Conservation (phyloP, 2,329 filamentous ascomycete species). For the Trichoderma aggressivum region DNA sequence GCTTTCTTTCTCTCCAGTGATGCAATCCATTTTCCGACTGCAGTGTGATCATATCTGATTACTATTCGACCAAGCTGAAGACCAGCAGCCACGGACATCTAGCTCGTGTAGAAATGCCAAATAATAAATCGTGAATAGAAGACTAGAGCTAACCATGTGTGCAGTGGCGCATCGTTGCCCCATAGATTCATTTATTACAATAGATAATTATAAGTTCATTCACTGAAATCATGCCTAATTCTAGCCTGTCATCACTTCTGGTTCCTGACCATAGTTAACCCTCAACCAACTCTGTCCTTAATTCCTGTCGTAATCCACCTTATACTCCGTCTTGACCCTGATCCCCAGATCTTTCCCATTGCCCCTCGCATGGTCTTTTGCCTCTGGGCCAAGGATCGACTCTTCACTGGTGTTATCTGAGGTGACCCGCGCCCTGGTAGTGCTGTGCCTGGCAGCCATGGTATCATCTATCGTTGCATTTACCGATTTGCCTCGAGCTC, state of each 20-base stretch:
- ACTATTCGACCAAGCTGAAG: background rate
- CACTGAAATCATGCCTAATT: background rate
- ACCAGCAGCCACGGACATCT: background rate
- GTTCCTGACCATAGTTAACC: background rate
- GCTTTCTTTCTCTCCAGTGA: background rate
- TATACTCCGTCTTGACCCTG: background rate
- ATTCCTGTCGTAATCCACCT: background rate
- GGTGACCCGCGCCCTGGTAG: background rate
- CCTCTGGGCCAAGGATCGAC: background rate
- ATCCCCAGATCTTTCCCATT: background rate
- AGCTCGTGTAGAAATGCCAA: accelerated
- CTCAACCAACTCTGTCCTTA: background rate
- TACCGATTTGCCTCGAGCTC: background rate
- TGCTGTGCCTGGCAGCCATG: background rate
- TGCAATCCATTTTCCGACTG: background rate
- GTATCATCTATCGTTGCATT: no score
- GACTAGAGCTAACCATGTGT: background rate
- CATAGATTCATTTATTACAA: background rate
- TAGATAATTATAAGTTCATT: background rate
- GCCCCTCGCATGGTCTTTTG: background rate
- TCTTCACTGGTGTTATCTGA: background rate
- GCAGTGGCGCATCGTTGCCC: background rate
- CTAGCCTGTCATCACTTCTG: background rate
- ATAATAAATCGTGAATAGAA: background rate
- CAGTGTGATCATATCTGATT: background rate